Evolutionary conservation across 306 rosid species (phyloP).

Genomic region (Luffa aegyptiaca): DNA sequence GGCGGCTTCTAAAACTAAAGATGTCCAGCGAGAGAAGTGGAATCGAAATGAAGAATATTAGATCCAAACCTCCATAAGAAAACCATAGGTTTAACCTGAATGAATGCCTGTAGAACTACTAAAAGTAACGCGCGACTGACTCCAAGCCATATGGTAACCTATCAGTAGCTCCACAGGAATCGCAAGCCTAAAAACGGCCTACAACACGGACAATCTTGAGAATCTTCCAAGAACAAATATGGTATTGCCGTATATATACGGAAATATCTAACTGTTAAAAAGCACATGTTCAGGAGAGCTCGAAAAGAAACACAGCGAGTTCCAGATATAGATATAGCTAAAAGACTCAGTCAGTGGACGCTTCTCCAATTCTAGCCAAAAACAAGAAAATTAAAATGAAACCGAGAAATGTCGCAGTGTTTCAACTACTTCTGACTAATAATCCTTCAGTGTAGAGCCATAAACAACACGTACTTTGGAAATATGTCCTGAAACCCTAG

Average conservation of each 20-base stretch:
- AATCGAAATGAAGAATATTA: neutral
- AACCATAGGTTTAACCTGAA: neutral
- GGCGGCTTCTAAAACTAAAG: neutral
- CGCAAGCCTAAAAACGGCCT: neutral
- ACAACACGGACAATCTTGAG: neutral
- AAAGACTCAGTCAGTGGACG: no score
- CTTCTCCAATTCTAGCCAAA: neutral
- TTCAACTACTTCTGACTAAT: neutral
- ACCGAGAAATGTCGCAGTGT: neutral
- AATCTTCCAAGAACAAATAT: neutral
- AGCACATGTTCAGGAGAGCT: neutral
- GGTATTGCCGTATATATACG: neutral
- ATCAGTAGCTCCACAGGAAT: neutral
- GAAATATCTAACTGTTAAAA: neutral
- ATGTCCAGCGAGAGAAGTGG: neutral
- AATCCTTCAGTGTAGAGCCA: neutral
- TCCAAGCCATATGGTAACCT: neutral
- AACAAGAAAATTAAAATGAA: neutral
- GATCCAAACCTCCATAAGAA: neutral
- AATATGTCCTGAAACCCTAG: neutral
- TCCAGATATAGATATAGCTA: neutral
- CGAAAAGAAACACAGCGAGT: neutral
- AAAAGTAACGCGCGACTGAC: neutral
- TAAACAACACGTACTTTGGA: neutral
- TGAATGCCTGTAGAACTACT: neutral